A percentile compares a stretch with the other conserved stretches of the same genome.
These are phyloP conservation scores for Metarhizium guizhouense DNA, from an alignment of 2,329 filamentous ascomycete genomes.

Conservation along the genomic window DNA sequence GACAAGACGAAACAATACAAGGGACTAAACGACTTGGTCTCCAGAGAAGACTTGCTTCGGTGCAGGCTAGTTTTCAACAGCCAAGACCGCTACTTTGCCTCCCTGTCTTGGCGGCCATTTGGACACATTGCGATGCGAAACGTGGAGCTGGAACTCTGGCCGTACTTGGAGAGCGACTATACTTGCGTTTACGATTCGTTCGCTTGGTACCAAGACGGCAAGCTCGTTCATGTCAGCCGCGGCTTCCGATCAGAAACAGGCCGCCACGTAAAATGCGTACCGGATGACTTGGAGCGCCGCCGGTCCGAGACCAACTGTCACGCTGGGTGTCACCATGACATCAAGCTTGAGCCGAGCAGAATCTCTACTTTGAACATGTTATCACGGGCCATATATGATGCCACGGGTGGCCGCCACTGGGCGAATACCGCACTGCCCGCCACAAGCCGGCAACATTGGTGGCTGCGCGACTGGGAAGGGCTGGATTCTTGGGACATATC, in stretches of 20 bases:
- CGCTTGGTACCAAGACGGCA: background rate
- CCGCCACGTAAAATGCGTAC: background rate
- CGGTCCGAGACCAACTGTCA: background rate
- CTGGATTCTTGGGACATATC: background rate
- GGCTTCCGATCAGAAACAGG: background rate
- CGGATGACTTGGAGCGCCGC: background rate
- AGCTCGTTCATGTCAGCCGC: background rate
- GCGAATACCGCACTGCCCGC: background rate
- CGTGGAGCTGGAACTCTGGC: background rate
- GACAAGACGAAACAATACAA: background rate
- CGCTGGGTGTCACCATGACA: background rate
- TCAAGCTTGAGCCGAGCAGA: background rate
- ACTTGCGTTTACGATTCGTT: background rate
- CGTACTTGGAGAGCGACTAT: background rate
- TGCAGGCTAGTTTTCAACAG: background rate
- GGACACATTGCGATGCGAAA: background rate
- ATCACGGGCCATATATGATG: background rate
- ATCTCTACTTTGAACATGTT: background rate
- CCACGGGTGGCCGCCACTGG: background rate
- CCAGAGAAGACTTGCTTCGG: background rate
- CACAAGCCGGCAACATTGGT: background rate
- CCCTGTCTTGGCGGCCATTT: background rate
- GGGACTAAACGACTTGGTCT: background rate
- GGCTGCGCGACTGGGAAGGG: background rate
- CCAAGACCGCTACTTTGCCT: background rate